Evolutionary conservation across 73 alveolate genomes (phyloP).

Genomic region (Stentor roeselii): DNA sequence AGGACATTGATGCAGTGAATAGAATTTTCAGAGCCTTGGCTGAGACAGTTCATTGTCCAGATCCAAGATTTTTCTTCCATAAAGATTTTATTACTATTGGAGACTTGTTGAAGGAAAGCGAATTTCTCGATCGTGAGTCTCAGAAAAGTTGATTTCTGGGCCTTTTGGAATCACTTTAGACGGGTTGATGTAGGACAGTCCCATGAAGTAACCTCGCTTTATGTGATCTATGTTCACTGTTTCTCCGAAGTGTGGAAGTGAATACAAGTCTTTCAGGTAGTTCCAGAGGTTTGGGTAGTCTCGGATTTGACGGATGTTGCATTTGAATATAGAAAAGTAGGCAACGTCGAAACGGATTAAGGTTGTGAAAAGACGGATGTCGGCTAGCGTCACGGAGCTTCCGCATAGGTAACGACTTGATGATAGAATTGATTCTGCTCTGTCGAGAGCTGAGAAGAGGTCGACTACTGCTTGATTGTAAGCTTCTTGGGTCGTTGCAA

Average conservation of each 20-base stretch:
- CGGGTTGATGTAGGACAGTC: conserved; percentile 44
- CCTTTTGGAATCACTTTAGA: conserved; percentile 50
- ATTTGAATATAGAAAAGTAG: conserved; percentile 49
- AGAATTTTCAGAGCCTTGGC: not conserved
- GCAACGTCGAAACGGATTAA: conserved; percentile 53
- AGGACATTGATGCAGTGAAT: not conserved
- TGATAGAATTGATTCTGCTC: conserved; percentile 32
- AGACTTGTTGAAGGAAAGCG: too few relatives aligned
- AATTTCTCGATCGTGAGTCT: conserved; percentile 39
- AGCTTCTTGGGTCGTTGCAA: conserved; percentile 49
- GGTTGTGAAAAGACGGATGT: conserved; percentile 42
- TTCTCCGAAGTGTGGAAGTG: not conserved
- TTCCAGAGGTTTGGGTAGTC: conserved; percentile 48
- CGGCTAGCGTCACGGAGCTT: conserved; percentile 20
- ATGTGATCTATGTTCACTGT: conserved; percentile 52
- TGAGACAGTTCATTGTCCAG: not conserved
- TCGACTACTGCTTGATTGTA: conserved; percentile 43
- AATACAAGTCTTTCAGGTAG: conserved; percentile 35
- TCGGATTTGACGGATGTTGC: conserved; percentile 42
- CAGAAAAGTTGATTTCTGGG: conserved; percentile 31
- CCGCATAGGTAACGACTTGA: conserved; percentile 20
- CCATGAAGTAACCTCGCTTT: conserved; percentile 42
- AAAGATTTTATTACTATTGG: too few relatives aligned
- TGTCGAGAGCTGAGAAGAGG: conserved; percentile 31
- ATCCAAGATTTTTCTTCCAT: conserved; percentile 5